Base-by-base conservation (phyloP, 768 basidiomycete species). In the Punctularia strigosozonata region DNA sequence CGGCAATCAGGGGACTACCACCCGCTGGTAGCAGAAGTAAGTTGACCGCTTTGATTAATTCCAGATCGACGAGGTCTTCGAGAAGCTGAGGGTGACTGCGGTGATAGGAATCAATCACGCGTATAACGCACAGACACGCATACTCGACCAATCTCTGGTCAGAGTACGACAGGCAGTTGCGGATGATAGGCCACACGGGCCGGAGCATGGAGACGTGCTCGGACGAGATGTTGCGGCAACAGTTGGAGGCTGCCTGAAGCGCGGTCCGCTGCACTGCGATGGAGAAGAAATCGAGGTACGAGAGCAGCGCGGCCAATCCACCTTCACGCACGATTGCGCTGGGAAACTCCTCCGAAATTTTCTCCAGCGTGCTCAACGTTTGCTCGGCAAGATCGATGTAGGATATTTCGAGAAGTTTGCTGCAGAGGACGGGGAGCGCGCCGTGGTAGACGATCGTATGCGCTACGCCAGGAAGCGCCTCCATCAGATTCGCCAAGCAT, bases 321-420 rank as follows among this genome's bases (percentile, higher is more conserved):
- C 90, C 90, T 63, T 97, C 95, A 40, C 90, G 80, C 18, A 95
- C 91, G 49, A 99, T 95, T 13, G 91, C 79, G 46, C 84, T 83
- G 1, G 95, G 92, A 48, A 91, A 92, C 59, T 98, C 95, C 55
- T 94, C 90, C 3, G 94, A 94, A 25, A 99, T 92, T 64, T 99
- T 99, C 64, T 97, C 89, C 65, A 95, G 67, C 0, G 94, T 99
- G 54, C 88, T 92, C 47, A 99, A 64, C 6, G 94, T 97, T 63
- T 99, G 95, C 56, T 98, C 95, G 10, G 95, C 95, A 33, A 99
- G 69, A 59, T 99, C 95, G 48, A 99, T 98, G 55, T 92, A 95
- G 18, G 88, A 87, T 42, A 99, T 99, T 61, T 95, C 89, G 56
- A 89, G 78, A 44, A 99, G 64, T 59, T 99, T 98, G 73, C 85